Evolutionary conservation across 305 asterid species (phyloP), one percentile per base, ranked within the genome.

Genomic region (Caryopteris hybrid): DNA sequence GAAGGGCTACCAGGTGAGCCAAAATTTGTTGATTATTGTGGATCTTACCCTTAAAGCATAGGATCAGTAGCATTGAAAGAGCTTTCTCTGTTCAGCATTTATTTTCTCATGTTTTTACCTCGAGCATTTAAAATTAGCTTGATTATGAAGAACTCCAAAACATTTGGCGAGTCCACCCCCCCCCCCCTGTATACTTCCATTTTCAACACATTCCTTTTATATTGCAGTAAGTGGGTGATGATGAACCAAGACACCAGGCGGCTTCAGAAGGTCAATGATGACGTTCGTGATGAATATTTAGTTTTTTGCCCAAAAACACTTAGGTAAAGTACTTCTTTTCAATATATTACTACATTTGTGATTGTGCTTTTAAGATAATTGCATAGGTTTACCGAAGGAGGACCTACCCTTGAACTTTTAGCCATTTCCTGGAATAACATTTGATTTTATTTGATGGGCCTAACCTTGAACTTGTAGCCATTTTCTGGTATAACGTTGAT

Each of bases 221-320:
- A 39, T 71, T 83, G 81, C 96, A 94, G 99, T 84, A 91, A 91
- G 82, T 94, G 99, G 99, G 90, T 94, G 78, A 91, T 91, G 99
- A 94, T 94, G 99, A 91, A 94, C 78, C 84, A 82, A 76, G 92
- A 91, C 79, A 89, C 99, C 7, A 84, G 99, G 75, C 84, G 92
- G 64, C 96, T 94, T 73, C 96, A 88, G 84, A 94, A 94, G 78
- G 95, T 94, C 68, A 78, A 78, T 16, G 99, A 94, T 78, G 99
- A 94, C n/a, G 95, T 94, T 48, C 97, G 96, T n/a, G 91, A 94
- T 62, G 97, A 91, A 80, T 79, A 74, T 75, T 67, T 79, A 63
- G 74, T 80, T 41, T 94, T 58, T 69, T 94, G 94, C 80, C 96
- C 99, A 8, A 94, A 78, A 80, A 71, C 79, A 69, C 89, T 65